Evolutionary conservation across 257 asterid species (phyloP), one percentile per base, ranked within the genome.

Genomic region (Phtheirospermum japonicum): DNA sequence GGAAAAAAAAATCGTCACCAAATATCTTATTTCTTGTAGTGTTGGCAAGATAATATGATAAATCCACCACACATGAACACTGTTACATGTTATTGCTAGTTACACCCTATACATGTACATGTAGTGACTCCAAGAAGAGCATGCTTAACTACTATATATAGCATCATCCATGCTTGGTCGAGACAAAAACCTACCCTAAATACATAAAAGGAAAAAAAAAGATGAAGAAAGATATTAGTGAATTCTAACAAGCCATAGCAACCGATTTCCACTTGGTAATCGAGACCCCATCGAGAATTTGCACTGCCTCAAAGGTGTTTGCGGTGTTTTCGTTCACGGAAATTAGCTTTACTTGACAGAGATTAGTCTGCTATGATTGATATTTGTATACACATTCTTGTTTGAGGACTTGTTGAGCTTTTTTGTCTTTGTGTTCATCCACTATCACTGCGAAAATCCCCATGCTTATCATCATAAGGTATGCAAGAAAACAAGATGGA

Each of bases 361-460:
- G 54, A 48, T 48, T 16, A 9, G 54, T 48, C 10, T 16, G 54
- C 14, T 48, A 26, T 9, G 23, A 48, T 5, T 48, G 54, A 17
- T 48, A 48, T 16, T 48, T 16, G 54, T 48, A 48, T 20, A 48
- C 54, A 17, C 54, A 48, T 17, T 48, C 54, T 48, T 48, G 54
- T 18, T 48, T 48, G 26, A 48, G 54, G 54, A 4, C 11, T 17
- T 48, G 54, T 17, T 26, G 28, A 16, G 28, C 4, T 18, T 48
- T 48, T 9, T 48, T 48, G 54, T 5, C 11, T 48, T 48, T 48
- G 26, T 17, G 28, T 14, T 48, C 54, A 48, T 48, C 54, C 10
- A 48, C 54, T 17, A 48, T 16, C 14, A 48, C 11, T 48, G 54
- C 18, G 12, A 48, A 48, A 18, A 48, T 16, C 5, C 54, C 54